Evolutionary conservation across 2,329 filamentous ascomycete species (phyloP).

Genomic region (Acrocalymma vagum): DNA sequence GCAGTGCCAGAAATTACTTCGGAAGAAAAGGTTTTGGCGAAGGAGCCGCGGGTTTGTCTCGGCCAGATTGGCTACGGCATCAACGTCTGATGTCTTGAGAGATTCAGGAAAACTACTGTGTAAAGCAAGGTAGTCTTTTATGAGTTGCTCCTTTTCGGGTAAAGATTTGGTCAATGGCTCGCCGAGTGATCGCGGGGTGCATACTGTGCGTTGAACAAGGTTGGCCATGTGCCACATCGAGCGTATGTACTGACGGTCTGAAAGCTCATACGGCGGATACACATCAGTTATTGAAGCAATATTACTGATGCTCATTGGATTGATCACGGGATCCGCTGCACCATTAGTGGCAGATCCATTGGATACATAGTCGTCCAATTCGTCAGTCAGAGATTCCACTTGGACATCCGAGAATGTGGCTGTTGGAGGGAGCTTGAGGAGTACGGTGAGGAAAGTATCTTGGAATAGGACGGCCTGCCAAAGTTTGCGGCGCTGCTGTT

Average conservation of each 20-base stretch:
- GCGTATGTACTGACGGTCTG: constrained; percentile 67
- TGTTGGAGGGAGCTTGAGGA: constrained; percentile 78
- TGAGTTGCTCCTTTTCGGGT: constrained; percentile 73
- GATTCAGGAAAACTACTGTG: constrained; percentile 76
- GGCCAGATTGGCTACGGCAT: constrained; percentile 66
- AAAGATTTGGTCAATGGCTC: constrained; percentile 74
- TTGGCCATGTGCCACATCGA: constrained; percentile 83
- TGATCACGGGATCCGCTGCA: constrained; percentile 52
- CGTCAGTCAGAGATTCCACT: constrained; percentile 76
- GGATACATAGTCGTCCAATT: constrained; percentile 69
- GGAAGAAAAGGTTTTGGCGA: constrained; percentile 78
- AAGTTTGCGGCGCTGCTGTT: constrained; percentile 79
- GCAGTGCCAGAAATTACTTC: constrained; percentile 85
- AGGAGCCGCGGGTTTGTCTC: constrained; percentile 71
- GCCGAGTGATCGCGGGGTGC: constrained; percentile 76
- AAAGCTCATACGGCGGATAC: constrained; percentile 48
- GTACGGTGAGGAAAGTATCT: constrained; percentile 81
- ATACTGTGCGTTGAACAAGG: constrained; percentile 79
- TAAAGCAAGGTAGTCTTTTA: constrained; percentile 74
- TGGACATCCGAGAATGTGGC: constrained; percentile 82
- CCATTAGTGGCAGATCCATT: constrained; percentile 62
- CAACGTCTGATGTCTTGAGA: constrained; percentile 73
- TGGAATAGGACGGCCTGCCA: constrained; percentile 85
- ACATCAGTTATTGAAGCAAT: constrained; percentile 52
- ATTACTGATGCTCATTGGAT: constrained; percentile 61